Base-by-base conservation (phyloP, 2,329 filamentous ascomycete genomes). In the Paracamarosporium sp. region DNA sequence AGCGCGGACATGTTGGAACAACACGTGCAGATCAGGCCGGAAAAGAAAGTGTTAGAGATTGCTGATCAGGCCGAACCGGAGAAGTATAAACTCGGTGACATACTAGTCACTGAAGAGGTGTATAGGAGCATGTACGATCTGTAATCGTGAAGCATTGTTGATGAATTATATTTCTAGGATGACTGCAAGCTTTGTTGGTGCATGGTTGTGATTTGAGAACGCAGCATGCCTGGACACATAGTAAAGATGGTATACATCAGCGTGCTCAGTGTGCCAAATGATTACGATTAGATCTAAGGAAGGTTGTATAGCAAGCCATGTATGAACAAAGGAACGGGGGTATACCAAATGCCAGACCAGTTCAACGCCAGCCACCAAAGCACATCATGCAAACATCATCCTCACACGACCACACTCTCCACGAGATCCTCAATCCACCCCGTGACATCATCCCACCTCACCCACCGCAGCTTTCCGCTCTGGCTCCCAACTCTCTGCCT, bases 341-440 rank as follows among this genome's bases (percentile, higher is more conserved):
- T 51, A 51, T 51, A 51, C n/a, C 27, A 41, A 41, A 24, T 31
- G 8, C 44, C n/a, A 47, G 15, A 22, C 28, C 44, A 40, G 13
- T n/a, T 22, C 4, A 38, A 51, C 36, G 36, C 48, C 48, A 13
- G 9, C 17, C 25, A 8, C 31, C 31, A 5, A 38, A 2, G 5
- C 22, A n/a, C n/a, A 51, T 41, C 22, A 4, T n/a, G 24, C 0
- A 43, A 15, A 24, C 35, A 17, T 17, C 15, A n/a, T n/a, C 20
- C 13, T 62, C 53, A 66, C 33, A 57, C 62, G 51, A 69, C 56
- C 24, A 69, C 38, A 45, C 38, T 44, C 27, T 69, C 66, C 13
- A 69, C 28, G 13, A 59, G n/a, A 38, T 44, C 41, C 53, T 69
- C 66, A 35, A 67, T 27, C 64, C 61, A 65, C 27, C 30, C 47